Conservation (phyloP, 495 filamentous ascomycete genomes). For the Glarea lozoyensis region DNA sequence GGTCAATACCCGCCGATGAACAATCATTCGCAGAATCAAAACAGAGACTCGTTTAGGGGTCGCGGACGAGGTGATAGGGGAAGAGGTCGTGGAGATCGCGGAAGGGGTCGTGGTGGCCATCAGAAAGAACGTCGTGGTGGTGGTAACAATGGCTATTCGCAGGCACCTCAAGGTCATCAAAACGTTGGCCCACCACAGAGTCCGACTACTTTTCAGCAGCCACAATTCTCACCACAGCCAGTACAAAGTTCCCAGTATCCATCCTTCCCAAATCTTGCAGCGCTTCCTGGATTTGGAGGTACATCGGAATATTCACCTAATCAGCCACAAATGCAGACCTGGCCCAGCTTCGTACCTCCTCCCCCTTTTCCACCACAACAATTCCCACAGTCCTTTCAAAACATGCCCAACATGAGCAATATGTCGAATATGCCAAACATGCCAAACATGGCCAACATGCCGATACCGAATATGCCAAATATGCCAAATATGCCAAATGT, state of each 20-base stretch:
- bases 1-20: constrained; percentile 26
- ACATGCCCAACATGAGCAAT: constrained; percentile 11
- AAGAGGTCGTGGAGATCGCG: constrained; percentile 39
- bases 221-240: constrained; percentile 21
- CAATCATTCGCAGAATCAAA: constrained; percentile 20
- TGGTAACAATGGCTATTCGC: constrained; percentile 18
- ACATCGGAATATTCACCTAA: constrained; percentile 16
- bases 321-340: constrained; percentile 17
- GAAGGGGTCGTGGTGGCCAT: constrained; percentile 34
- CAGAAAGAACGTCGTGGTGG: constrained; percentile 24
- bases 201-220: constrained; percentile 11
- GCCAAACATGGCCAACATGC: constrained; percentile 16
- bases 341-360: constrained; percentile 15
- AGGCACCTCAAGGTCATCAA: constrained; percentile 19
- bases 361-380: constrained; percentile 20
- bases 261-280: constrained; percentile 1
- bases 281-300: constrained; percentile 8
- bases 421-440: constrained; percentile 12
- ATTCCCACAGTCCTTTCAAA: constrained; percentile 14
- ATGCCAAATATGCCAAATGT: no score
- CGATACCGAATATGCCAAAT: no score
- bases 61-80: constrained; percentile 40
- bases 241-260: constrained; percentile 3
- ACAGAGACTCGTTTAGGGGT: constrained; percentile 25
- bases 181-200: constrained; percentile 13